Evolutionary conservation across 1,284 basidiomycete genomes (phyloP).

Genomic region (Wolfiporia cocos): DNA sequence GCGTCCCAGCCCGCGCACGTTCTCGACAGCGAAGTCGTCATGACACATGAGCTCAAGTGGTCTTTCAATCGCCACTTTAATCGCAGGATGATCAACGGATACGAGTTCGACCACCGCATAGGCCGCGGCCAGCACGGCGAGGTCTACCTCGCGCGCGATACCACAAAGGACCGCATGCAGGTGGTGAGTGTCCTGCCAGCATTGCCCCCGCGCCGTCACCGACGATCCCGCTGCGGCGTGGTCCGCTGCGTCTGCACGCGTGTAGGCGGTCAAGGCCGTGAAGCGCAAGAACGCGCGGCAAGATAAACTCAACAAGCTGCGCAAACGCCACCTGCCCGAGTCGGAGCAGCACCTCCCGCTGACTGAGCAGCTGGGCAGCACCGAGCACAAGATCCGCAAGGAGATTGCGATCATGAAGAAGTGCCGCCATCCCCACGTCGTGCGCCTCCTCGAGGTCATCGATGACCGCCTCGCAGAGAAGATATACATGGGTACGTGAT

Average conservation of each 20-base stretch:
- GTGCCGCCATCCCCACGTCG: slow-evolving; percentile 87
- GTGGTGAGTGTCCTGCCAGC: slow-evolving; percentile 29
- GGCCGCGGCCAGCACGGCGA: slow-evolving; percentile 81
- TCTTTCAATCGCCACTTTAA: slow-evolving; percentile 6
- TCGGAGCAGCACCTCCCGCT: slow-evolving; percentile 45
- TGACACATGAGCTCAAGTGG: slow-evolving; percentile 48
- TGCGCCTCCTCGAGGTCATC: slow-evolving; percentile 90
- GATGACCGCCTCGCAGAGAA: slow-evolving; percentile 88
- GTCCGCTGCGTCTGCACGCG: neutral
- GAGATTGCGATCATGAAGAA: slow-evolving; percentile 99
- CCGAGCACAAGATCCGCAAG: slow-evolving; percentile 76
- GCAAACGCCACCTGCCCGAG: slow-evolving; percentile 49
- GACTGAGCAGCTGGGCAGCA: slow-evolving; percentile 58
- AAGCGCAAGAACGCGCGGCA: slow-evolving; percentile 50
- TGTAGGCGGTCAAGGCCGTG: slow-evolving; percentile 81
- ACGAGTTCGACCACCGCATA: slow-evolving; percentile 62
- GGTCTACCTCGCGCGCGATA: slow-evolving; percentile 68
- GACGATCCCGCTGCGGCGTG: neutral
- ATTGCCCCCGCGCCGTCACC: neutral
- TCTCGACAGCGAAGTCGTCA: slow-evolving; percentile 39
- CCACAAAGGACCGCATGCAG: slow-evolving; percentile 31
- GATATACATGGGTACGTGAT: slow-evolving; percentile 84
- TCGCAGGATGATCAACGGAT: slow-evolving; percentile 70
- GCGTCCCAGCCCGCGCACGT: slow-evolving; percentile 1
- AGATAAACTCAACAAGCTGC: slow-evolving; percentile 51